Evolutionary conservation across 2,329 filamentous ascomycete genomes (phyloP), one percentile per base, ranked within the genome.

Genomic region (Ambrosiella cleistominuta): DNA sequence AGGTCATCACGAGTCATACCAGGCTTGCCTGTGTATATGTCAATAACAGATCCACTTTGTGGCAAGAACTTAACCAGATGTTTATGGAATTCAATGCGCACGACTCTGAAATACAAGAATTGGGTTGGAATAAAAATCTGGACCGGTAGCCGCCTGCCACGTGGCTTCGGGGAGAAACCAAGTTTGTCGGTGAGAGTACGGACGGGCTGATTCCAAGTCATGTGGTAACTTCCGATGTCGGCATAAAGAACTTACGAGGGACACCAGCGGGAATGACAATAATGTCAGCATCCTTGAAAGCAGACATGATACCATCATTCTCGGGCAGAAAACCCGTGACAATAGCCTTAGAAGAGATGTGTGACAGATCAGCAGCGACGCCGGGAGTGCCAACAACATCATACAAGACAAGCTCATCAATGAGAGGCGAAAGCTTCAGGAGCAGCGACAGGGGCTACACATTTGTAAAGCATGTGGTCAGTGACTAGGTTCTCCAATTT

Each of bases 1-100:
- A 98, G 87, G 70, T 97, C 93, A 68, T 98, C 93, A 76, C 93
- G 89, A 72, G 87, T 96, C 93, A 98, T 98, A 68, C 93, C 93
- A 66, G 93, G 93, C 81, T 97, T 97, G 75, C 91, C 91, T 96
- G 63, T 60, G 37, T 54, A 37, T 15, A 15, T 13, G 44, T 8
- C 44, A n/a, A 13, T 15, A 42, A 47, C 19, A 17, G 5, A 6
- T 3, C 19, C 13, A 15, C 44, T 8, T 47, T 15, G 40, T 42
- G 40, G 19, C n/a, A 47, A 15, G 44, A 47, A 47, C 7, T 13
- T 47, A 3, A 6, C 13, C n/a, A 17, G 19, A 47, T 27, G 27
- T 27, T 27, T 27, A 27, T 5, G 27, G 27, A 27, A 27, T 27
- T 27, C 27, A 27, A 27, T 27, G 27, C 2, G 27, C 27, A 27